These are phyloP conservation scores for Plasmodium fragile DNA, from an alignment of 169 alveolate genomes.

Conservation along the genomic window DNA sequence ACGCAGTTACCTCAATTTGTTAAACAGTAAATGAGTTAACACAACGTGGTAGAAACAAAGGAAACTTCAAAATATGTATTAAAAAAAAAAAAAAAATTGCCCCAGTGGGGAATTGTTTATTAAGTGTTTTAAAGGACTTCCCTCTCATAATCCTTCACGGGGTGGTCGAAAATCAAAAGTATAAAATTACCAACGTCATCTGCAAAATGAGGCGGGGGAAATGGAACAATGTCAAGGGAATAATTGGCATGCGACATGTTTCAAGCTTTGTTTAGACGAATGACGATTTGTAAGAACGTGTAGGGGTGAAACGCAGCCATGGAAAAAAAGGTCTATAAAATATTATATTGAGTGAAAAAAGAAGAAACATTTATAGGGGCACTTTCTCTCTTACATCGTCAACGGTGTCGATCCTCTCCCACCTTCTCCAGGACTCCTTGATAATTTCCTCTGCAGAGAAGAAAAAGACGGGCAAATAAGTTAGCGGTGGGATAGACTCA, in stretches of 20 bases:
- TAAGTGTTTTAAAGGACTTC: background rate
- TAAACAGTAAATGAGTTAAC: constrained; percentile 7
- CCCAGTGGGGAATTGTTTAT: background rate
- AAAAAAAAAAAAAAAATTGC: constrained; percentile 36
- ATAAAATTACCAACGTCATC: constrained; percentile 76
- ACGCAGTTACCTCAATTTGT: constrained; percentile 6
- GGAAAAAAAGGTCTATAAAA: background rate
- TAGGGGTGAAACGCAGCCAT: background rate
- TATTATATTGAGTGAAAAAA: background rate
- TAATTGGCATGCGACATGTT: background rate
- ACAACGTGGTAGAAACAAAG: constrained; percentile 2
- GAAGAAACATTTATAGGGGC: background rate
- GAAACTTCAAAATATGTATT: constrained; percentile 15
- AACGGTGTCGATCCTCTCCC: constrained; percentile 76
- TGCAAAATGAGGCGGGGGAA: background rate
- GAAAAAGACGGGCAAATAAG: constrained; percentile 2
- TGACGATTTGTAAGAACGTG: background rate
- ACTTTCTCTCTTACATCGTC: constrained; percentile 65
- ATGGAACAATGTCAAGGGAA: background rate
- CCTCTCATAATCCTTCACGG: background rate
- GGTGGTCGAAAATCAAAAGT: constrained; percentile 27
- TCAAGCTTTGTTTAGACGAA: background rate
- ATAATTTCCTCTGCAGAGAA: constrained; percentile 59
- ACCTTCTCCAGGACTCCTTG: constrained; percentile 77
- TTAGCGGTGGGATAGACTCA: background rate